These are phyloP conservation scores for Microbotryomycetes sp. DNA, from an alignment of 1,284 basidiomycete species.

Conservation along the genomic window DNA sequence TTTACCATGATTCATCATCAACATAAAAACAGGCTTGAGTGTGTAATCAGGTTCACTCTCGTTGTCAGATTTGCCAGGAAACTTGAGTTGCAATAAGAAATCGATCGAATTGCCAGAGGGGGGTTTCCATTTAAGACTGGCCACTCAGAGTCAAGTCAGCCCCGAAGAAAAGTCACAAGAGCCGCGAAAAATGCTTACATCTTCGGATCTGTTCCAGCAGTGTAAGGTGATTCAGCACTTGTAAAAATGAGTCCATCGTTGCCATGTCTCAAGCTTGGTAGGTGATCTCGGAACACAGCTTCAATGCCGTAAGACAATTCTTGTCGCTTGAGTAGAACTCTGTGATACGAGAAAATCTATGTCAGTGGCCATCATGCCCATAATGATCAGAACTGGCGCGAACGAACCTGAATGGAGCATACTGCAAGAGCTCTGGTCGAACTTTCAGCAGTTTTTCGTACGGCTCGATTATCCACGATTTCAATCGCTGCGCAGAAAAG, in stretches of 20 bases:
- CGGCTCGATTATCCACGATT: constrained; percentile 75
- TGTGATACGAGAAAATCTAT: constrained; percentile 40
- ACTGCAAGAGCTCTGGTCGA: constrained; percentile 58
- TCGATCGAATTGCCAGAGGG: constrained; percentile 97
- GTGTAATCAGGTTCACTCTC: constrained; percentile 64
- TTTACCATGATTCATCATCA: constrained; percentile 52
- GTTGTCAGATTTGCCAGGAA: constrained; percentile 60
- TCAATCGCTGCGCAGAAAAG: constrained; percentile 58
- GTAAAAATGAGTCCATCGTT: constrained; percentile 98
- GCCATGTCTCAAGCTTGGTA: constrained; percentile 83
- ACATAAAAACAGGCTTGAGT: constrained; percentile 77
- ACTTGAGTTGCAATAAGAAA: constrained; percentile 88
- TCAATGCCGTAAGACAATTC: constrained; percentile 81
- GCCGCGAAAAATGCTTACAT: constrained; percentile 58
- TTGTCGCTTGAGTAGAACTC: constrained; percentile 81
- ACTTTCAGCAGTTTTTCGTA: constrained; percentile 64
- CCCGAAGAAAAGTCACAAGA: neutral
- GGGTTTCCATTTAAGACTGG: constrained; percentile 96
- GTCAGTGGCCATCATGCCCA: neutral
- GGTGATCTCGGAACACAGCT: constrained; percentile 73
- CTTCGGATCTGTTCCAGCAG: constrained; percentile 81
- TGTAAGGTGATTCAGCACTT: constrained; percentile 75
- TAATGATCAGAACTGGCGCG: constrained; percentile 12
- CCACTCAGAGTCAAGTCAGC: constrained; percentile 3
- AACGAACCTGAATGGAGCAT: constrained; percentile 76